Percentiles rank a stretch among this genome's conserved stretches.
phyloP scores from a whole-genome alignment of 768 basidiomycete species.

The Pleurotus platypus region DNA sequence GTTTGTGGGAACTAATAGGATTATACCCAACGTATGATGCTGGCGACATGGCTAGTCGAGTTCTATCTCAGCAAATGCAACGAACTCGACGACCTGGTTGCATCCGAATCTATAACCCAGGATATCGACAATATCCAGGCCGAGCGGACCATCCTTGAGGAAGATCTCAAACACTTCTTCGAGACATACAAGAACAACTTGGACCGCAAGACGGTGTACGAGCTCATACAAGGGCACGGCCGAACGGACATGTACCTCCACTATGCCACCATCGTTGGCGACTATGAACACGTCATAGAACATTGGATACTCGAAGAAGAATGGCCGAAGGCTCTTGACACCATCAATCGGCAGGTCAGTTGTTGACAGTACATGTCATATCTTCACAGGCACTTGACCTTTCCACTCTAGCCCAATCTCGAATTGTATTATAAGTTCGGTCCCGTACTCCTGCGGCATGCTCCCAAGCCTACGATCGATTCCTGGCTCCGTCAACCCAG shows the following conservation, averaged over 20 bases:
- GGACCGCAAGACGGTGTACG: conserved; percentile 82
- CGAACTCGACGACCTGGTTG: conserved; percentile 90
- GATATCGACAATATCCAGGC: conserved; percentile 82
- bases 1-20: conserved; percentile 47
- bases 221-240: conserved; percentile 91
- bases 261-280: conserved; percentile 80
- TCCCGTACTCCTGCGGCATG: conserved; percentile 80
- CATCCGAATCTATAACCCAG: conserved; percentile 76
- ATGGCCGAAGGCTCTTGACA: conserved; percentile 87
- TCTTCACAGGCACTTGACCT: not conserved
- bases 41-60: conserved; percentile 98
- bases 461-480: conserved; percentile 88
- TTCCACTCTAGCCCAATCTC: conserved; percentile 56
- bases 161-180: conserved; percentile 90
- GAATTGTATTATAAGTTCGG: conserved; percentile 94
- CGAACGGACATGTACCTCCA: conserved; percentile 89
- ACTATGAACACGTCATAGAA: conserved; percentile 81
- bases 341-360: conserved; percentile 83
- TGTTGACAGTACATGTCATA: conserved; percentile 3
- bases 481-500: conserved; percentile 83
- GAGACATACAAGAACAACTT: conserved; percentile 90
- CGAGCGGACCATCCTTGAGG: conserved; percentile 82
- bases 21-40: conserved; percentile 91
- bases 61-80: conserved; percentile 97
- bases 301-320: conserved; percentile 92